Evolutionary conservation across 129 eudicot species (phyloP).

Genomic region (Chrysanthemum lavandulifolium): DNA sequence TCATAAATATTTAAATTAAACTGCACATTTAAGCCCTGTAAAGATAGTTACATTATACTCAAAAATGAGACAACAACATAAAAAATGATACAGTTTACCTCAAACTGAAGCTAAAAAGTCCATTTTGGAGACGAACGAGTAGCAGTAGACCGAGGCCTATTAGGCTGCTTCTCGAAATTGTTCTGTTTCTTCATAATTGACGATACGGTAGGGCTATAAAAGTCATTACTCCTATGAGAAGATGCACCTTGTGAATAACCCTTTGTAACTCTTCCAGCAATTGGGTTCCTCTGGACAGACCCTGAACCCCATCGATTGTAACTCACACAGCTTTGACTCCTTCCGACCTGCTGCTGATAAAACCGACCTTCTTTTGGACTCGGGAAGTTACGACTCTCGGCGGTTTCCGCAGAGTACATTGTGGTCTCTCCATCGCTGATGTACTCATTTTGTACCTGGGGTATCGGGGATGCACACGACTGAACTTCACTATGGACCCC

Average conservation of each 20-base stretch:
- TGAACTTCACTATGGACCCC: conserved; percentile 68
- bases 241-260: conserved; percentile 75
- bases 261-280: conserved; percentile 58
- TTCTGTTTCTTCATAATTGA: conserved; percentile 91
- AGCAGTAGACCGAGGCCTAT: conserved; percentile 43
- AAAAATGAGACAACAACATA: conserved; percentile 21
- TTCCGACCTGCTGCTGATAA: conserved; percentile 55
- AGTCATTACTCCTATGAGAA: conserved; percentile 90
- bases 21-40: conserved; percentile 31
- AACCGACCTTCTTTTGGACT: conserved; percentile 60
- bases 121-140: conserved; percentile 84
- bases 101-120: conserved; percentile 43
- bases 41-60: conserved; percentile 29
- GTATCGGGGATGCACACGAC: conserved; percentile 55
- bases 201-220: conserved; percentile 84
- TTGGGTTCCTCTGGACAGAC: conserved; percentile 53
- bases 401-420: conserved; percentile 97
- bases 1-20: conserved; percentile 9
- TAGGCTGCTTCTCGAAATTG: conserved; percentile 48
- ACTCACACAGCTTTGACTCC: conserved; percentile 93
- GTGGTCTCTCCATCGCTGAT: conserved; percentile 87
- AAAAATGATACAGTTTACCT: conserved; percentile 25
- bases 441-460: conserved; percentile 48
- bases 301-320: conserved; percentile 56
- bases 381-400: conserved; percentile 75